Evolutionary conservation across 1,284 basidiomycete species (phyloP).

Genomic region (Sanghuangporus baumii): DNA sequence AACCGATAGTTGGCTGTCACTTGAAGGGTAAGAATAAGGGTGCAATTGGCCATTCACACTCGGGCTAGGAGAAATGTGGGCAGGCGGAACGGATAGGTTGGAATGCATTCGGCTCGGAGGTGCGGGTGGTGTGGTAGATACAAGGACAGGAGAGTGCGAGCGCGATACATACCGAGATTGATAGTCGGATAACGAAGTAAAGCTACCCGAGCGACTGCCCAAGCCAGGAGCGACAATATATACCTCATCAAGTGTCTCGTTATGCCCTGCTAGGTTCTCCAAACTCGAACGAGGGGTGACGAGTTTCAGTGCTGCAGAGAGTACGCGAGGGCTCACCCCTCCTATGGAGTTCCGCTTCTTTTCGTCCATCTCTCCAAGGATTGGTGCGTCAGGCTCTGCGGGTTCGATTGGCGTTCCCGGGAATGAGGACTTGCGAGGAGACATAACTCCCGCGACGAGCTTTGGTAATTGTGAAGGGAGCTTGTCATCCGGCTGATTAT

Average conservation of each 20-base stretch:
- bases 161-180: slow-evolving; percentile 15
- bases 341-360: not conserved
- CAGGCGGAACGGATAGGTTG: not conserved
- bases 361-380: slow-evolving; percentile 12
- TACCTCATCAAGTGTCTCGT: slow-evolving; percentile 7
- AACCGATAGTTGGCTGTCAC: slow-evolving; percentile 2
- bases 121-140: not conserved
- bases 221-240: not conserved
- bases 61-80: not conserved
- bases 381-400: slow-evolving; percentile 13
- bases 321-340: slow-evolving; percentile 10
- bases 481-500: slow-evolving; percentile 30
- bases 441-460: slow-evolving; percentile 13
- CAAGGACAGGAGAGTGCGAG: slow-evolving; percentile 11
- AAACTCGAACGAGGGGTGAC: slow-evolving; percentile 16
- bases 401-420: slow-evolving; percentile 15
- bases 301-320: slow-evolving; percentile 15
- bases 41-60: not conserved
- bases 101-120: slow-evolving; percentile 5
- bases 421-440: slow-evolving; percentile 10
- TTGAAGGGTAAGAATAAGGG: not conserved
- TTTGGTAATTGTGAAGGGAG: slow-evolving; percentile 7
- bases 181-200: slow-evolving; percentile 12
- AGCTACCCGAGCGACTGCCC: slow-evolving; percentile 5
- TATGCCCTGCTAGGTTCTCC: slow-evolving; percentile 15